phyloP scores from a whole-genome alignment of 148 eudicot genomes.

The Vaccinium darrowii region DNA sequence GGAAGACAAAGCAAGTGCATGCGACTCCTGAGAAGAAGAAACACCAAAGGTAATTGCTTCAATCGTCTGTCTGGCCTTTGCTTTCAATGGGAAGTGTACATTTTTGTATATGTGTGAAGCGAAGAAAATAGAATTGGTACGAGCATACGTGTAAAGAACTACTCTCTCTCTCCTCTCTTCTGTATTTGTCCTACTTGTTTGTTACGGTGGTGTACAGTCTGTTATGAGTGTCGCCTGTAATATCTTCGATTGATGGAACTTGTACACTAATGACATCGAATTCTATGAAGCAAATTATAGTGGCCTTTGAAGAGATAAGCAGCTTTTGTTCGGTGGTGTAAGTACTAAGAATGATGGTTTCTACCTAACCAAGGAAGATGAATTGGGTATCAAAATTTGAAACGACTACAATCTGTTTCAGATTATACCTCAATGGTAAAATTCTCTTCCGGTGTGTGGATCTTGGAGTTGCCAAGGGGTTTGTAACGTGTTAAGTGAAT shows the following conservation, averaged over 20 bases:
- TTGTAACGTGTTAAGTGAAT: neutral
- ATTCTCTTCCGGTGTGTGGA: neutral
- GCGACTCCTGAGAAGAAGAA: slow-evolving; percentile 74
- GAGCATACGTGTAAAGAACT: neutral
- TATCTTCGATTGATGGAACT: neutral
- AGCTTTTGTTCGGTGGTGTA: neutral
- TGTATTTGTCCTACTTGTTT: neutral
- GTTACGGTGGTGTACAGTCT: neutral
- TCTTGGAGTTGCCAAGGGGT: neutral
- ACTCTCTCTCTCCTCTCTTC: neutral
- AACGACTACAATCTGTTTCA: no score
- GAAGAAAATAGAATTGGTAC: neutral
- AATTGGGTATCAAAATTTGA: no score
- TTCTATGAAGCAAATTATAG: neutral
- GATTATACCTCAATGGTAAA: neutral
- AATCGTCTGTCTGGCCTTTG: neutral
- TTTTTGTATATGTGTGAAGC: neutral
- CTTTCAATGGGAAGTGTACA: slow-evolving; percentile 11
- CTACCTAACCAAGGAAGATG: no score
- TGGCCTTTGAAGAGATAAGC: neutral
- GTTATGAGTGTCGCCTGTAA: neutral
- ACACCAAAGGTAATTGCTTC: slow-evolving; percentile 19
- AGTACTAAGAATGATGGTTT: no score
- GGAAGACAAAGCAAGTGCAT: slow-evolving; percentile 75
- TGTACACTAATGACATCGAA: neutral